phyloP scores from a whole-genome alignment of 352 stramenopile species.

The Pythium monospermum region DNA sequence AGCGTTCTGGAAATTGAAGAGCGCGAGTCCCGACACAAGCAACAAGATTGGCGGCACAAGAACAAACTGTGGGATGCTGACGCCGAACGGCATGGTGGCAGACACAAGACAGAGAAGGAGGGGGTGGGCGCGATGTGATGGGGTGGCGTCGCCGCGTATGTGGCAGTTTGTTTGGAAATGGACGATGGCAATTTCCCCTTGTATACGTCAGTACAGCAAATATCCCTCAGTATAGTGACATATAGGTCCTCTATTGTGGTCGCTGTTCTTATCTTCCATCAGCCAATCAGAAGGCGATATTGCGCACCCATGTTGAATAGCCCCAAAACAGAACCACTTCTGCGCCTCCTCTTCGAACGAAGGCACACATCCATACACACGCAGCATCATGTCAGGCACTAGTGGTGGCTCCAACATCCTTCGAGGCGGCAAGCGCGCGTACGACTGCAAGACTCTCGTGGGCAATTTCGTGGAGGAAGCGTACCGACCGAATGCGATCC shows the following conservation, averaged over 20 bases:
- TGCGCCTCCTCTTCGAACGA: too few relatives aligned
- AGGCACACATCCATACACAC: too few relatives aligned
- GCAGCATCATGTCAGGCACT: conserved; percentile 17
- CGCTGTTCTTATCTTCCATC: conserved; percentile 13
- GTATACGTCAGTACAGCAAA: too few relatives aligned
- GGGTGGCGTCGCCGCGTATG: too few relatives aligned
- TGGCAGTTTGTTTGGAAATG: too few relatives aligned
- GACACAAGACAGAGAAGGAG: too few relatives aligned
- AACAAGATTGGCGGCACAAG: conserved; percentile 70
- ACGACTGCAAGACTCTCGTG: conserved; percentile 73
- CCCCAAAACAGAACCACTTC: too few relatives aligned
- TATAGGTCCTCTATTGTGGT: too few relatives aligned
- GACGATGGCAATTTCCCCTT: too few relatives aligned
- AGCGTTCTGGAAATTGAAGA: conserved; percentile 80
- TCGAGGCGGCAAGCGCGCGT: conserved; percentile 69
- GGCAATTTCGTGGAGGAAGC: conserved; percentile 82
- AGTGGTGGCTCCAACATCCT: conserved; percentile 78
- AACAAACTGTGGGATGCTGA: conserved; percentile 50
- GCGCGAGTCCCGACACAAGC: conserved; percentile 51
- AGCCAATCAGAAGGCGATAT: conserved; percentile 17
- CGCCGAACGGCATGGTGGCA: conserved; percentile 24
- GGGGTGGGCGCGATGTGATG: too few relatives aligned
- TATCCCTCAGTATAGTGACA: too few relatives aligned
- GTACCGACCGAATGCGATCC: conserved; percentile 51
- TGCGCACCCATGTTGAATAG: conserved; percentile 17